These are phyloP conservation scores for Russula abietina DNA, from an alignment of 768 basidiomycete species.

Conservation along the genomic window DNA sequence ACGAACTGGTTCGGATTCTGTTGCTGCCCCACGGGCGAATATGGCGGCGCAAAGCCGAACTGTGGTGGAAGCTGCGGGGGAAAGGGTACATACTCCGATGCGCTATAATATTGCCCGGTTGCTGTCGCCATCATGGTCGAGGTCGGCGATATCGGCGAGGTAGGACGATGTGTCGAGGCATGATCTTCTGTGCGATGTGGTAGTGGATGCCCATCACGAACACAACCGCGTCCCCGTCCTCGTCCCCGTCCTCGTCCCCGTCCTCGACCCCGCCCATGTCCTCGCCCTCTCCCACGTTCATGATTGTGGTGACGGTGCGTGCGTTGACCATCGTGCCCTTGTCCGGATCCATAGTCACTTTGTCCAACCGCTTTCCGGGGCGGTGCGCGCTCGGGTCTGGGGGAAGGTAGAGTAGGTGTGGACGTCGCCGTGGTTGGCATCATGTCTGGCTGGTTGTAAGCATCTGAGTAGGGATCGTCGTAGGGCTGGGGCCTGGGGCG, in stretches of 20 bases:
- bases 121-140: slow-evolving; percentile 44
- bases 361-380: slow-evolving; percentile 26
- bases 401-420: not conserved
- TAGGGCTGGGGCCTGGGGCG: slow-evolving; percentile 68
- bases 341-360: slow-evolving; percentile 32
- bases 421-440: not conserved
- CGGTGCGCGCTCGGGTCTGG: not conserved
- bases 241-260: slow-evolving; percentile 31
- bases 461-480: slow-evolving; percentile 62
- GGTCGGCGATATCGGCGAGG: slow-evolving; percentile 38
- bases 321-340: slow-evolving; percentile 29
- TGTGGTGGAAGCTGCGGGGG: slow-evolving; percentile 8
- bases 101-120: slow-evolving; percentile 37
- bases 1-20: slow-evolving; percentile 2
- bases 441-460: slow-evolving; percentile 26
- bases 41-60: slow-evolving; percentile 19
- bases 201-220: slow-evolving; percentile 1
- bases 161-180: slow-evolving; percentile 27
- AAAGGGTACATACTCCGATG: slow-evolving; percentile 20
- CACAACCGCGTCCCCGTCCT: slow-evolving; percentile 11
- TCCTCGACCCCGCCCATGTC: slow-evolving; percentile 29
- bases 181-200: slow-evolving; percentile 30
- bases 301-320: slow-evolving; percentile 27
- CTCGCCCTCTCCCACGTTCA: slow-evolving; percentile 23
- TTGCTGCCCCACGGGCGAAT: slow-evolving; percentile 8